A percentile compares a stretch with the other conserved stretches of the same genome.
These are phyloP conservation scores for Cadophora sp. DNA, from an alignment of 2,329 filamentous ascomycete genomes.

Conservation along the genomic window DNA sequence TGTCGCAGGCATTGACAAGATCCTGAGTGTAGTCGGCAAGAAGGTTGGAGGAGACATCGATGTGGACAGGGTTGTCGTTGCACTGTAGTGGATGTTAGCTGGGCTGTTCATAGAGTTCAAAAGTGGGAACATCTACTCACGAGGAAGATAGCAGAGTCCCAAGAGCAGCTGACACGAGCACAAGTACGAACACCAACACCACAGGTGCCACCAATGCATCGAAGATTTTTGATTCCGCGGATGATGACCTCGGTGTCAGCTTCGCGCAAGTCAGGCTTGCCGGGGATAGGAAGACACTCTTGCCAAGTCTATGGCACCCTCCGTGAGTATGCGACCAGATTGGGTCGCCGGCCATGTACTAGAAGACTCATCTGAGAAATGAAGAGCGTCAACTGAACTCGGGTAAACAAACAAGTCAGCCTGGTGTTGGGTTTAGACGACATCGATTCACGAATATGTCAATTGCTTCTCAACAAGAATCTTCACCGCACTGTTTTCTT, in stretches of 20 bases:
- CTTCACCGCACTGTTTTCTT: no score
- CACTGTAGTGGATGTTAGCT: neutral
- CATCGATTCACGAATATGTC: no score
- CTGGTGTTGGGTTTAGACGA: no score
- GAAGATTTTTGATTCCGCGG: neutral
- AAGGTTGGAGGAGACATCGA: neutral
- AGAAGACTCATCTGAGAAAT: no score
- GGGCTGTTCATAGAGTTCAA: neutral
- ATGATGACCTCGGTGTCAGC: neutral
- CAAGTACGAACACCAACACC: slow-evolving; percentile 1
- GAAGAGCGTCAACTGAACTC: no score
- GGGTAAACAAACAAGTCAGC: no score
- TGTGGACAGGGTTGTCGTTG: neutral
- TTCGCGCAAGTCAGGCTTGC: neutral
- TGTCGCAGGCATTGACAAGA: neutral
- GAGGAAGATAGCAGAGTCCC: slow-evolving; percentile 2
- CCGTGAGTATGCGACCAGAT: neutral
- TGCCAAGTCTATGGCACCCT: neutral
- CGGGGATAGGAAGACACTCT: slow-evolving; percentile 1
- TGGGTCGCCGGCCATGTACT: no score
- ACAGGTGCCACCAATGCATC: neutral
- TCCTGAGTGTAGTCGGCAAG: neutral
- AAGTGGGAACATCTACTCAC: neutral
- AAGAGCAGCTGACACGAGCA: slow-evolving; percentile 4
- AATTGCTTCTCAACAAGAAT: no score